These are phyloP conservation scores for Tulasnella sp. DNA, from an alignment of 768 basidiomycete genomes.

Conservation along the genomic window DNA sequence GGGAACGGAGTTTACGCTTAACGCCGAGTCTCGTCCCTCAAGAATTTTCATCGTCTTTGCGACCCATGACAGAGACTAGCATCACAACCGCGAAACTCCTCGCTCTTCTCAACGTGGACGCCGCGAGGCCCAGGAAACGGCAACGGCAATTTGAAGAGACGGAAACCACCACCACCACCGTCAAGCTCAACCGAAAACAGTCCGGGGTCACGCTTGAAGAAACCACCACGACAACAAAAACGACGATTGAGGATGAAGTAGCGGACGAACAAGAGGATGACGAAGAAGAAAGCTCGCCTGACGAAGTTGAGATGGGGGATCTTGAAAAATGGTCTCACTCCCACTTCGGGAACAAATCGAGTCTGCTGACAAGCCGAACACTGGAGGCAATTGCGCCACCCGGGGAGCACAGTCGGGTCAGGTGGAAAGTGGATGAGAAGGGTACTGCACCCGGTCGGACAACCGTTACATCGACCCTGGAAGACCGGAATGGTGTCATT, in stretches of 20 bases:
- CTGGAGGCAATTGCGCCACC: slow-evolving; percentile 26
- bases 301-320: background rate
- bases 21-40: background rate
- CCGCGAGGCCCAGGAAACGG: slow-evolving; percentile 58
- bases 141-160: slow-evolving; percentile 57
- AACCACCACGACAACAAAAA: slow-evolving; percentile 19
- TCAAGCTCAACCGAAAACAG: slow-evolving; percentile 60
- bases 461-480: slow-evolving; percentile 8
- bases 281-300: slow-evolving; percentile 30
- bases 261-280: slow-evolving; percentile 33
- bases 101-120: slow-evolving; percentile 88
- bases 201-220: slow-evolving; percentile 27
- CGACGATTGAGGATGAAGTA: slow-evolving; percentile 26
- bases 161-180: background rate
- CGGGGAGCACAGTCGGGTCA: slow-evolving; percentile 26
- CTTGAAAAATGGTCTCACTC: slow-evolving; percentile 2
- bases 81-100: slow-evolving; percentile 75
- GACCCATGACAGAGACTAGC: slow-evolving; percentile 31
- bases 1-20: background rate
- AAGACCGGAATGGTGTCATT: slow-evolving; percentile 20
- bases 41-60: slow-evolving; percentile 13
- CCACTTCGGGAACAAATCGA: slow-evolving; percentile 28
- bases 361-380: slow-evolving; percentile 8
- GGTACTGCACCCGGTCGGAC: slow-evolving; percentile 10
- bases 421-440: slow-evolving; percentile 29